Evolutionary conservation across 2,329 filamentous ascomycete species (phyloP), one percentile per base, ranked within the genome.

Genomic region (Davidsoniella eucalypti): DNA sequence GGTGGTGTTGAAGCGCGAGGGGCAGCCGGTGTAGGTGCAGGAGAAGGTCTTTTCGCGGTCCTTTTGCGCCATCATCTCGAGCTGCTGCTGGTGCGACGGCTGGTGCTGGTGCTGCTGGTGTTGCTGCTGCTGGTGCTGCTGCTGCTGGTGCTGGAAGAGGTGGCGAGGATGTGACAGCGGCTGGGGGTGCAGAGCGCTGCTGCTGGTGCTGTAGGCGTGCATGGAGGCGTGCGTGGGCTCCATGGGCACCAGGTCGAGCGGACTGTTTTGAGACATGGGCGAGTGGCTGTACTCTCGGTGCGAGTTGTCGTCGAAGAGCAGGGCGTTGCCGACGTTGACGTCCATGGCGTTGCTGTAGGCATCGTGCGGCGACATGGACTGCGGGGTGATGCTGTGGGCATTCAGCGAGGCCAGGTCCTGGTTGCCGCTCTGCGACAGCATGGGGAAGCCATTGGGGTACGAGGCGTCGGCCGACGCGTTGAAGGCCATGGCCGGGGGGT

Each of bases 21-120:
- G 81, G 61, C 92, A 96, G 9, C 87, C 87, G 59, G 94, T 87
- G 59, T 94, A 94, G 1, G 88, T 95, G 65, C 92, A 98, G 1
- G 88, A 94, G 66, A 95, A 98, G 0, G 88, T 94, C 47, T 52
- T 54, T 14, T 44, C 41, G n/a, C 42, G 23, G 26, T 39, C 29
- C 12, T 38, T 18, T 18, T 40, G 21, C 3, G 21, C 18, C 12
- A 17, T 23, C 14, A 46, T 47, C 44, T 47, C 16, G 9, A 39
- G 33, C 23, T 21, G 25, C 6, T 18, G 17, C 18, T 23, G 43
- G 7, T 40, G 49, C n/a, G 14, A 33, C 5, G 7, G 42, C 12
- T 21, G 14, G 1, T 23, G 46, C 14, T n/a, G 18, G 10, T 36
- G 25, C 14, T n/a, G 18, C 14, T n/a, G 18, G 16, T 33, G 26